Base-by-base conservation (phyloP, 2,329 filamentous ascomycete genomes). In the Pseudocercospora musae region DNA sequence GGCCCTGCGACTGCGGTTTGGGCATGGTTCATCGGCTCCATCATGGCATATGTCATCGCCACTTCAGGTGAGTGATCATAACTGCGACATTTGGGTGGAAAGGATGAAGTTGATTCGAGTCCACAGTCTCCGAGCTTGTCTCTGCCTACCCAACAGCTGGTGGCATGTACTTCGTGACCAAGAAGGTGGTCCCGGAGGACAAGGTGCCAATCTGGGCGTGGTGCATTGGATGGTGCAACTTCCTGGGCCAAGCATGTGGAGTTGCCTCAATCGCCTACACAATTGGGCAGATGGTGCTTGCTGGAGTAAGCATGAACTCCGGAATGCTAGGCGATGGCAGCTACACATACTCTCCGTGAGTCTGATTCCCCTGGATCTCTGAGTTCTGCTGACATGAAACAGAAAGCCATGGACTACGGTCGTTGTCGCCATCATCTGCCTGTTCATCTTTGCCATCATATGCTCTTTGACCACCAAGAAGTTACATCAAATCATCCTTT, bases 81-180 rank as follows among this genome's bases (percentile, higher is more conserved):
- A 67, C 4, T 13, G 31, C 27, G 27, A n/a, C 49, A 18, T 10
- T 44, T 8, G 13, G 3, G 5, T 25, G 3, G 18, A 44, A 31
- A 13, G 8, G 27, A 57, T 18, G 37, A 49, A 9, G n/a, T 23
- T 11, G 29, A 11, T 13, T 21, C 60, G 61, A 23, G 56, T 40
- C 8, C 27, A 13, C 50, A 82, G 86, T 88, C n/a, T 82, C 86
- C 48, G 86, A 88, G 73, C 74, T 88, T 57, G 85, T 88, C 27
- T 88, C 85, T 7, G 86, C 85, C 31, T 88, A 88, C 74, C 86
- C 86, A 33, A 89, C 86, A 1, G 85, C 85, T 1, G 86, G 86
- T 20, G 86, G 86, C 2, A 88, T 89, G 85, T 88, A 88, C 73
- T 89, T 87, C 71, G 85, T 87, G 33, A 87, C 85, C 9, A 88